Evolutionary conservation across 1,139 yeast species (phyloP).

Genomic region (Meyerozyma athensensis): DNA sequence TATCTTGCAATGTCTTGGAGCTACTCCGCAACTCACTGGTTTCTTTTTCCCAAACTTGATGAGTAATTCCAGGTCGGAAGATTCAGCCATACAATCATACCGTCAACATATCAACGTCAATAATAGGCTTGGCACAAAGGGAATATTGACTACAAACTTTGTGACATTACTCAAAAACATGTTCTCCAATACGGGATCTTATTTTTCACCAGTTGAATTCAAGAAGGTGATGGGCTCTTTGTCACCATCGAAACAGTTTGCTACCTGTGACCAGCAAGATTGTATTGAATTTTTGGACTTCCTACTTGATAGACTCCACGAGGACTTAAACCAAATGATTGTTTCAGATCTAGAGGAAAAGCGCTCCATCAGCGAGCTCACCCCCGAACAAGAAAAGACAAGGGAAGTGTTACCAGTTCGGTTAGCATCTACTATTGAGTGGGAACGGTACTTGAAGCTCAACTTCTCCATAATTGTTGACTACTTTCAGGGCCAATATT

Average conservation of each 20-base stretch:
- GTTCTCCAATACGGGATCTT: conserved; percentile 45
- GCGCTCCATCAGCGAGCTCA: conserved; percentile 43
- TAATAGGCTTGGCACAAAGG: conserved; percentile 79
- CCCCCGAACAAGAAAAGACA: conserved; percentile 68
- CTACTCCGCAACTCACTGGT: conserved; percentile 37
- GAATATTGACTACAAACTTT: conserved; percentile 71
- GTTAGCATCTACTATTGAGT: conserved; percentile 85
- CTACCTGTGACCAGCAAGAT: conserved; percentile 85
- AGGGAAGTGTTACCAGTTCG: conserved; percentile 76
- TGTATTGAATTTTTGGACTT: conserved; percentile 88
- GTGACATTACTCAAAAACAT: conserved; percentile 61
- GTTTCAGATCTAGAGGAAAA: conserved; percentile 31
- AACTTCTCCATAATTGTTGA: conserved; percentile 85
- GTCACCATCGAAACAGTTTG: conserved; percentile 59
- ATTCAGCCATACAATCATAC: conserved; percentile 37
- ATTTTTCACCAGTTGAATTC: conserved; percentile 53
- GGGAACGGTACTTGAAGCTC: conserved; percentile 86
- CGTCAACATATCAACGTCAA: conserved; percentile 68
- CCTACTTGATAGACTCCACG: conserved; percentile 79
- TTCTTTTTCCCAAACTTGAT: conserved; percentile 34
- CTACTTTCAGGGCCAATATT: conserved; percentile 85
- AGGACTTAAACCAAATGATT: conserved; percentile 70
- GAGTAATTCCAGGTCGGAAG: conserved; percentile 6
- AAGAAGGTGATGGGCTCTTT: conserved; percentile 63
- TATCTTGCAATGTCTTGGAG: conserved; percentile 73